phyloP scores from a whole-genome alignment of 2,329 filamentous ascomycete genomes.

The Pestalotiopsis fici region DNA sequence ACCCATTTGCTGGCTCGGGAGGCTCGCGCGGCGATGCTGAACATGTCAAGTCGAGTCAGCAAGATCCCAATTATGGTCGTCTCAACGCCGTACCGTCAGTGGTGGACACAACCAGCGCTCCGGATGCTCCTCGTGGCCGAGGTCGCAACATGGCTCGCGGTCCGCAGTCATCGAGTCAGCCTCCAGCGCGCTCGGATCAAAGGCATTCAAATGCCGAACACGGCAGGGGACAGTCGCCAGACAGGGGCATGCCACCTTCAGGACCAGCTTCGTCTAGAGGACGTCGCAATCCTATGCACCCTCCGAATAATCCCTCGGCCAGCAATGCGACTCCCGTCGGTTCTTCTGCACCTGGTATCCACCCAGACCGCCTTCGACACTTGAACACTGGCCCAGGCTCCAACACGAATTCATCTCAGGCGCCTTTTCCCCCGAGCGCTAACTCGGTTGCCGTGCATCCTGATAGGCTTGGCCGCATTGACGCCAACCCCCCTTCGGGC shows the following conservation, averaged over 20 bases:
- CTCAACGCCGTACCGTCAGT: constrained; percentile 54
- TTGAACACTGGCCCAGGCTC: constrained; percentile 19
- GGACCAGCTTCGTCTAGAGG: constrained; percentile 52
- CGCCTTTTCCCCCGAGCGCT: constrained; percentile 22
- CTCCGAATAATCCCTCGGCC: constrained; percentile 17
- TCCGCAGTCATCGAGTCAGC: constrained; percentile 28
- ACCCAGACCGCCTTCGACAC: constrained; percentile 31
- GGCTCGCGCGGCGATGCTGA: constrained; percentile 46
- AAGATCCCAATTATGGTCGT: constrained; percentile 65
- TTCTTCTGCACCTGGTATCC: constrained; percentile 25
- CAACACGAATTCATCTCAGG: constrained; percentile 18
- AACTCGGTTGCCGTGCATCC: constrained; percentile 34
- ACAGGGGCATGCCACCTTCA: constrained; percentile 51
- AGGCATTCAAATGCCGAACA: constrained; percentile 41
- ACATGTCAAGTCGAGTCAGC: constrained; percentile 49
- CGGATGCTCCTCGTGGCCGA: constrained; percentile 57
- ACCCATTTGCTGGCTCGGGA: constrained; percentile 36
- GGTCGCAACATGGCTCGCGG: constrained; percentile 44
- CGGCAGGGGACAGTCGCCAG: constrained; percentile 44
- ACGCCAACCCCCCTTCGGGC: constrained; percentile 21
- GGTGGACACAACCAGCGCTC: constrained; percentile 41
- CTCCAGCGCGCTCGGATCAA: constrained; percentile 41
- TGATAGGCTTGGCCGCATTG: constrained; percentile 44
- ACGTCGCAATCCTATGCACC: constrained; percentile 39
- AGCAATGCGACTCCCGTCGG: constrained; percentile 22